A percentile compares a stretch with the other conserved stretches of the same genome.
Evolutionary conservation across 2,329 filamentous ascomycete species (phyloP).

Genomic region (Pseudodiploospora longispora): DNA sequence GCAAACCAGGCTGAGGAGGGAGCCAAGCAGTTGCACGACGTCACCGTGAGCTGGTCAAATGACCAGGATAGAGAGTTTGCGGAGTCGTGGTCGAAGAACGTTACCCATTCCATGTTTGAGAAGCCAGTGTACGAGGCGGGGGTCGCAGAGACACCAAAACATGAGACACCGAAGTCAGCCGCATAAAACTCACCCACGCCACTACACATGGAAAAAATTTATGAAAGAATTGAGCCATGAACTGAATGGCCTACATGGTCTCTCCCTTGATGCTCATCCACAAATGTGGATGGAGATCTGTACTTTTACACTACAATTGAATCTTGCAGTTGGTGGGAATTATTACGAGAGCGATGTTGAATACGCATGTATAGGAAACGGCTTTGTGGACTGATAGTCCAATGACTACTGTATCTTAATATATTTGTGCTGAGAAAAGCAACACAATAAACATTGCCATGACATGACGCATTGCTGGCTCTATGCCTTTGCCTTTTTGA

Average conservation of each 20-base stretch:
- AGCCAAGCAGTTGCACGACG: constrained; percentile 25
- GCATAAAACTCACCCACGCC: background rate
- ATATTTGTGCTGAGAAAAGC: constrained; percentile 1
- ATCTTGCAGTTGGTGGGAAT: background rate
- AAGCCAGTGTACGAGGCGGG: constrained; percentile 11
- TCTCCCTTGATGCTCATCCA: no score
- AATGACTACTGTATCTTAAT: constrained; percentile 4
- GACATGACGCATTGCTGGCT: background rate
- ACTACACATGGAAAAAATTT: no score
- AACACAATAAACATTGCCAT: background rate
- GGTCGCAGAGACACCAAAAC: background rate
- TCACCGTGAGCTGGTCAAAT: constrained; percentile 45
- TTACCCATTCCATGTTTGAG: constrained; percentile 38
- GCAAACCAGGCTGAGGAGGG: constrained; percentile 13
- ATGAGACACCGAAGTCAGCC: constrained; percentile 1
- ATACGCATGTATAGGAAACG: background rate
- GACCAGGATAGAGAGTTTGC: constrained; percentile 40
- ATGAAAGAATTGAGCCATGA: no score
- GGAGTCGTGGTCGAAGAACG: constrained; percentile 42
- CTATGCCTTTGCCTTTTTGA: no score
- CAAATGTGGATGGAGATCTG: no score
- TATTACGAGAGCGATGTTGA: constrained; percentile 4
- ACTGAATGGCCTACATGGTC: no score
- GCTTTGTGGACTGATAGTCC: constrained; percentile 1
- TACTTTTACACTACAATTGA: no score